Evolutionary conservation across 2,329 filamentous ascomycete genomes (phyloP).

Genomic region (Lasiodiplodia gonubiensis): DNA sequence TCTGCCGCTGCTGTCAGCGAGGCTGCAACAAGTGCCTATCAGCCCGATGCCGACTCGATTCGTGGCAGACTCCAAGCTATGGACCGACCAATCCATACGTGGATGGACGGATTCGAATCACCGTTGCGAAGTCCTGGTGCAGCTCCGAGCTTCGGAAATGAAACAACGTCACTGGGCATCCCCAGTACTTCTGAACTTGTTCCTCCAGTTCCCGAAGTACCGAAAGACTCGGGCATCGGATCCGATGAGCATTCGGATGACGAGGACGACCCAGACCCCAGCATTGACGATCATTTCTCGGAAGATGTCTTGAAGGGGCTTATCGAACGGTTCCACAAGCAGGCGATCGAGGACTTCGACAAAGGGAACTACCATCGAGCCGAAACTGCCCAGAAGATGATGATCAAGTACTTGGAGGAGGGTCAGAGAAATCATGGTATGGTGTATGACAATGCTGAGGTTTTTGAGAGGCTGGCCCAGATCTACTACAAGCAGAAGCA

Average conservation of each 20-base stretch:
- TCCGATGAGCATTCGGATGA: constrained; percentile 15
- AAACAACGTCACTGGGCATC: background rate
- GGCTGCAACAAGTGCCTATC: constrained; percentile 15
- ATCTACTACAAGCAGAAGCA: constrained; percentile 26
- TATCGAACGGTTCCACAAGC: constrained; percentile 14
- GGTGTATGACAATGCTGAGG: constrained; percentile 16
- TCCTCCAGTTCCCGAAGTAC: background rate
- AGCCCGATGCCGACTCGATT: constrained; percentile 20
- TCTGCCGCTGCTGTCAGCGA: constrained; percentile 17
- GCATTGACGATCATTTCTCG: constrained; percentile 24
- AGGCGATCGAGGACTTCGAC: constrained; percentile 11
- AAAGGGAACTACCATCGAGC: constrained; percentile 24
- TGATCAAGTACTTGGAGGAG: constrained; percentile 25
- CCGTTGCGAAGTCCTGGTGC: constrained; percentile 1
- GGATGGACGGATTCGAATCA: constrained; percentile 10
- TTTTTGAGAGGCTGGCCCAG: constrained; percentile 14
- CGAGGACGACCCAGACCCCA: constrained; percentile 20
- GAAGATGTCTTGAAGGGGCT: constrained; percentile 3
- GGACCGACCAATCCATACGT: background rate
- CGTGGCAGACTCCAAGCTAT: background rate
- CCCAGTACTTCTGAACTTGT: background rate
- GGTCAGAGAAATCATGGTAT: constrained; percentile 15
- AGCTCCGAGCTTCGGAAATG: background rate
- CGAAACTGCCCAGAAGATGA: constrained; percentile 20
- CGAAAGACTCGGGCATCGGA: constrained; percentile 11